Base-by-base conservation (phyloP, 306 rosid species). In the Urtica urens region DNA sequence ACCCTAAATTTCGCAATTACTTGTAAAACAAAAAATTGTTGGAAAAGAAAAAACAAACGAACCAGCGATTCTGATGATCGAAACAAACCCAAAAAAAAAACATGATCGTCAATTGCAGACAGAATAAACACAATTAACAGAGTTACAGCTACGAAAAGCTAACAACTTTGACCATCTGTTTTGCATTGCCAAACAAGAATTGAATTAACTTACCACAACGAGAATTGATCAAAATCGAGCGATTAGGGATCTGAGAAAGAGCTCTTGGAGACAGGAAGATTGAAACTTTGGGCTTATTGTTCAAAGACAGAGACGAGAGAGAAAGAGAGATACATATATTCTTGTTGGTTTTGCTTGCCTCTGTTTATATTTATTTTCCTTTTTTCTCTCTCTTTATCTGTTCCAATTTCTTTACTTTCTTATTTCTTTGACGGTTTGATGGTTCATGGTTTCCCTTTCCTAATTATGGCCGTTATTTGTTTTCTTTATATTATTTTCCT, bases 241-340 rank as follows among this genome's bases (percentile, higher is more conserved):
- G 57, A 67, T 58, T 50, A 53, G 70, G 57, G 79, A 70, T 65
- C 71, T 42, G 34, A 50, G 25, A 28, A 42, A 25, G 47, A 39
- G 15, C 24, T 41, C 13, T 16, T 46, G 20, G 62, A 65, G 71
- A 69, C 68, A 71, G 68, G 55, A 44, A 35, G 23, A 51, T 17
- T 13, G 24, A 58, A 61, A 18, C 49, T 20, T 30, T 53, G 51
- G 41, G 27, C 51, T 23, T 52, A 35, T 8, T 30, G 49, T 49
- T 50, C 10, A 45, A 24, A 42, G 63, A 55, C 63, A 64, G 63
- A 63, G 65, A 50, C 64, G 61, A 60, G 66, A 63, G 62, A 49
- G 66, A 66, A 58, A 68, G 38, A 64, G 63, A 31, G 44, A 51
- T 27, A 61, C 72, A 52, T 63, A 75, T 49, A 54, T 41, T 53